These are phyloP conservation scores for Pestalotiopsis sp. DNA, from an alignment of 2,329 filamentous ascomycete genomes.

Conservation along the genomic window DNA sequence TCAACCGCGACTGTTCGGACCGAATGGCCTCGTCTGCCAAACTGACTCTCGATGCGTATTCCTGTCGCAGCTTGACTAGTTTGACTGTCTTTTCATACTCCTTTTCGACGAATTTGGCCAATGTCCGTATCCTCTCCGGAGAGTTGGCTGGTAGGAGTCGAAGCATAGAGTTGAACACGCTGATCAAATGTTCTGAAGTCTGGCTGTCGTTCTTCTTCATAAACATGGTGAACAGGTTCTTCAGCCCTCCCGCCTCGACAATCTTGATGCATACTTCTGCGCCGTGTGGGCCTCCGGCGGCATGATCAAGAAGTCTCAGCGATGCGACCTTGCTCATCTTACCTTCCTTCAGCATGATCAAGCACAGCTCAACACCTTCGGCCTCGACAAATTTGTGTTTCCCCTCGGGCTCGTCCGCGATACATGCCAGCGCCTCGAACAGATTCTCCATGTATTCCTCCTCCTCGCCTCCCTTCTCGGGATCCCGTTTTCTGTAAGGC, in stretches of 20 bases:
- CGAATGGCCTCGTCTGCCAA: slow-evolving; percentile 66
- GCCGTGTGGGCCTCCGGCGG: slow-evolving; percentile 60
- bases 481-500: slow-evolving; percentile 83
- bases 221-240: slow-evolving; percentile 83
- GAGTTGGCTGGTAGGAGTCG: slow-evolving; percentile 79
- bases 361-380: slow-evolving; percentile 87
- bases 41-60: slow-evolving; percentile 67
- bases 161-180: slow-evolving; percentile 82
- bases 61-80: slow-evolving; percentile 71
- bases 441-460: slow-evolving; percentile 95
- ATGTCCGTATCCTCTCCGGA: slow-evolving; percentile 75
- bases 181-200: slow-evolving; percentile 78
- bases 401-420: slow-evolving; percentile 74
- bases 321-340: slow-evolving; percentile 81
- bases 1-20: slow-evolving; percentile 55
- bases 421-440: slow-evolving; percentile 82
- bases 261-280: slow-evolving; percentile 72
- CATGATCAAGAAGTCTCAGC: slow-evolving; percentile 83
- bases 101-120: slow-evolving; percentile 96
- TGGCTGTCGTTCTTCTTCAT: slow-evolving; percentile 75
- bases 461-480: slow-evolving; percentile 82
- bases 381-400: slow-evolving; percentile 85
- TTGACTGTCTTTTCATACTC: slow-evolving; percentile 84
- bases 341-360: slow-evolving; percentile 90
- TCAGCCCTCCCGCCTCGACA: slow-evolving; percentile 83